These are phyloP conservation scores for Fusarium denticulatum DNA, from an alignment of 2,329 filamentous ascomycete species.

Conservation along the genomic window DNA sequence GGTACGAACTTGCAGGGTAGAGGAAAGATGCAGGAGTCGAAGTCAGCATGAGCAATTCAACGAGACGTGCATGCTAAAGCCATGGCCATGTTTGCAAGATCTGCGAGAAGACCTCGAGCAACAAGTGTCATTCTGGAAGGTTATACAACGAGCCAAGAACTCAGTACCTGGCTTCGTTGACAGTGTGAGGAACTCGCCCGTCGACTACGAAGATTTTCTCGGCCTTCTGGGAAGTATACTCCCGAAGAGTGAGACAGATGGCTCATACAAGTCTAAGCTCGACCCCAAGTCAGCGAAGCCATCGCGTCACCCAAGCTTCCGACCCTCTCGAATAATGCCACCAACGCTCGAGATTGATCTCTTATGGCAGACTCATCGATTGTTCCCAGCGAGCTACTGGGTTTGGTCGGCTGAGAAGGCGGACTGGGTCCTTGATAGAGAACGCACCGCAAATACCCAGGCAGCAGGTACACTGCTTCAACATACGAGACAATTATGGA, in stretches of 20 bases:
- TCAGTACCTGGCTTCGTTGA: fast-evolving
- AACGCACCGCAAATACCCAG: neutral
- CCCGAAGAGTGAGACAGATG: neutral
- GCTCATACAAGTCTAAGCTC: neutral
- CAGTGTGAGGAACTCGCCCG: fast-evolving
- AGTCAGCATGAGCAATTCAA: neutral
- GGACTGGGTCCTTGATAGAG: neutral
- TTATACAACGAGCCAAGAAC: neutral
- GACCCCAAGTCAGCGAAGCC: neutral
- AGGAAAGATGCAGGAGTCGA: neutral
- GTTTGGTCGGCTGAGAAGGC: neutral
- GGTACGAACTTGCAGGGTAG: neutral
- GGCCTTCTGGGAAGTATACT: neutral
- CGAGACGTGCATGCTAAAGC: neutral
- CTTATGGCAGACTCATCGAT: neutral
- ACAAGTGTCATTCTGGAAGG: neutral
- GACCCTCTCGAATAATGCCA: neutral
- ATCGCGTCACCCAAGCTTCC: neutral
- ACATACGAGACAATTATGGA: neutral
- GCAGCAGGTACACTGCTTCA: neutral
- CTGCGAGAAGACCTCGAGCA: neutral
- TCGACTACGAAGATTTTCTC: neutral
- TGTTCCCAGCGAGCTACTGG: neutral
- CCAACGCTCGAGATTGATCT: neutral
- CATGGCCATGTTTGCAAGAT: neutral